phyloP scores from a whole-genome alignment of 306 rosid species.

The Corylus americana region DNA sequence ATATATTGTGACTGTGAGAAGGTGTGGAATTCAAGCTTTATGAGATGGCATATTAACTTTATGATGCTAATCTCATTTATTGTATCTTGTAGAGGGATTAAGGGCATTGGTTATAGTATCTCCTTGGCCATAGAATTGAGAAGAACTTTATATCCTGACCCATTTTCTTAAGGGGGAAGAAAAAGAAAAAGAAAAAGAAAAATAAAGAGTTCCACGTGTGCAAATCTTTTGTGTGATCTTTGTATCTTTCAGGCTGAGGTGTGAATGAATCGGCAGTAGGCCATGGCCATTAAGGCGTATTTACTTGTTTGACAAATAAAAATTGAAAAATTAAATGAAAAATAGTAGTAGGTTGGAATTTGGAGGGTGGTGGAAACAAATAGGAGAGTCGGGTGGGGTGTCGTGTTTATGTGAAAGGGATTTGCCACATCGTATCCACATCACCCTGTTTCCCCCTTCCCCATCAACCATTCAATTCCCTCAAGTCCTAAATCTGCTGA shows the following conservation, averaged over 20 bases:
- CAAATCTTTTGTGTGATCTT: background rate
- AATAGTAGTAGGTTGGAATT: too few species aligned
- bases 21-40: slow-evolving; percentile 44
- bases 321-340: too few species aligned
- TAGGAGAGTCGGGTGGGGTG: background rate
- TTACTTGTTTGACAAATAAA: background rate
- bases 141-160: too few species aligned
- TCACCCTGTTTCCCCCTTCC: background rate
- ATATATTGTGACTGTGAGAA: slow-evolving; percentile 22
- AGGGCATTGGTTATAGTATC: too few species aligned
- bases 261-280: background rate
- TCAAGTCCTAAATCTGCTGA: too few species aligned
- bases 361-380: too few species aligned
- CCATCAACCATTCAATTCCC: too few species aligned
- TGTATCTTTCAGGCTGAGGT: background rate
- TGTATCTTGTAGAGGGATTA: background rate
- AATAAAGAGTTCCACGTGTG: too few species aligned
- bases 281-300: background rate
- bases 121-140: too few species aligned
- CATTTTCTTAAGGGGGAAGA: too few species aligned
- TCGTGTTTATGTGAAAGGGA: background rate
- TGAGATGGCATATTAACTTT: slow-evolving; percentile 48
- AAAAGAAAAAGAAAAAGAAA: too few species aligned
- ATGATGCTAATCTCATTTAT: slow-evolving; percentile 33
- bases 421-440: background rate